phyloP scores from a whole-genome alignment of 495 filamentous ascomycete genomes.

The Eremomyces bilateralis region DNA sequence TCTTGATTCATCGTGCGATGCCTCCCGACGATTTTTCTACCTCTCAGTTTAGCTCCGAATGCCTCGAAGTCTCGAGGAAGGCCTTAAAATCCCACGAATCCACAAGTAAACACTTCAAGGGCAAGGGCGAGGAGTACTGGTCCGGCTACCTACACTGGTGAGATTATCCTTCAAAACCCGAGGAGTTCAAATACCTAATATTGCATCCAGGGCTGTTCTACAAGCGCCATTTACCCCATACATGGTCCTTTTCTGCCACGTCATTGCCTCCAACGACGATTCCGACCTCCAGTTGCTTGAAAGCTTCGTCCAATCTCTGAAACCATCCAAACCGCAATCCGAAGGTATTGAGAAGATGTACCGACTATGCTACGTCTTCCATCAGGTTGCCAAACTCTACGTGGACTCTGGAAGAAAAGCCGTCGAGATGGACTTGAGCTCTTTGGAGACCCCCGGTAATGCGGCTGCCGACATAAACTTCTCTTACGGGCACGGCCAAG shows the following conservation, averaged over 20 bases:
- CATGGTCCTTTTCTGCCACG: constrained; percentile 48
- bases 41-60: constrained; percentile 36
- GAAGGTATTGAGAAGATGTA: constrained; percentile 36
- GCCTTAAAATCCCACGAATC: constrained; percentile 31
- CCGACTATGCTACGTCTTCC: constrained; percentile 36
- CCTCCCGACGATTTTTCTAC: constrained; percentile 28
- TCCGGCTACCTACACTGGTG: constrained; percentile 44
- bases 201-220: constrained; percentile 33
- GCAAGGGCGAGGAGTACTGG: constrained; percentile 22
- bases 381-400: constrained; percentile 38
- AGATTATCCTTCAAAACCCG: constrained; percentile 2
- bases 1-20: constrained; percentile 43
- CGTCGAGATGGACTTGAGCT: background rate
- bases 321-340: constrained; percentile 27
- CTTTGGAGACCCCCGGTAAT: constrained; percentile 10
- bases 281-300: constrained; percentile 30
- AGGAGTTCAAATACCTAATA: background rate
- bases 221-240: constrained; percentile 46
- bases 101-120: constrained; percentile 26
- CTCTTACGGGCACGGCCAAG: too few species aligned
- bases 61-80: constrained; percentile 33
- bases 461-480: constrained; percentile 27
- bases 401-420: constrained; percentile 25
- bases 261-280: constrained; percentile 25
- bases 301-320: constrained; percentile 35